Evolutionary conservation across 2,329 filamentous ascomycete species (phyloP).

Genomic region (Alternaria sp.): DNA sequence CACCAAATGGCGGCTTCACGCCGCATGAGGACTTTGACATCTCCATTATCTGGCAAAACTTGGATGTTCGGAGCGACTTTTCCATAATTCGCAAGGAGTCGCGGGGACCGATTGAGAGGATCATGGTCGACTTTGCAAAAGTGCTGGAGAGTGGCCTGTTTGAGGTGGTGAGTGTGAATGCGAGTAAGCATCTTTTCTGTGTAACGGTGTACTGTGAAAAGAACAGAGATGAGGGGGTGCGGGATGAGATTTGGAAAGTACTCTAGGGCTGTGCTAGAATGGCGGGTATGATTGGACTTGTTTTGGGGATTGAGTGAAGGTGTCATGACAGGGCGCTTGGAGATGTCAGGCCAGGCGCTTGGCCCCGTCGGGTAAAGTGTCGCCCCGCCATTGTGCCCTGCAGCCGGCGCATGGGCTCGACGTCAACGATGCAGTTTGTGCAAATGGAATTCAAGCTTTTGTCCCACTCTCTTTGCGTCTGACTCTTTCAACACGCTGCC

Average conservation of each 20-base stretch:
- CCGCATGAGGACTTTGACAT: conserved; percentile 10
- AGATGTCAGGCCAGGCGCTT: neutral
- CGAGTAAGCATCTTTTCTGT: conserved; percentile 17
- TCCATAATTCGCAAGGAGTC: conserved; percentile 7
- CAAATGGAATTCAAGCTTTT: conserved; percentile 1
- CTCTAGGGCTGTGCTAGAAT: too few species aligned
- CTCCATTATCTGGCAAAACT: conserved; percentile 12
- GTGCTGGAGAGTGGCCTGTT: conserved; percentile 10
- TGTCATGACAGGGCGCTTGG: neutral
- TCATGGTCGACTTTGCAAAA: conserved; percentile 13
- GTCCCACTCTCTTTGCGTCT: neutral
- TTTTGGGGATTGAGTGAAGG: neutral
- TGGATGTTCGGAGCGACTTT: conserved; percentile 11
- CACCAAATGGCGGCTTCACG: conserved; percentile 1
- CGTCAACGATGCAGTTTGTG: conserved; percentile 2
- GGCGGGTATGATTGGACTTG: too few species aligned
- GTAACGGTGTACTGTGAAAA: conserved; percentile 8
- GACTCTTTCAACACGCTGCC: neutral
- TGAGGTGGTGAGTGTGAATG: conserved; percentile 13
- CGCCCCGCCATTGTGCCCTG: conserved; percentile 5
- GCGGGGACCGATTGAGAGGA: conserved; percentile 11
- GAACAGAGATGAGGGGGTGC: neutral
- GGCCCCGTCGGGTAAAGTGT: neutral
- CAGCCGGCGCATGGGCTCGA: neutral
- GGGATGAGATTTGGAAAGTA: neutral